A percentile compares a stretch with the other conserved stretches of the same genome.
Evolutionary conservation across 2,329 filamentous ascomycete species (phyloP).

Genomic region (Elsinoe perseae): DNA sequence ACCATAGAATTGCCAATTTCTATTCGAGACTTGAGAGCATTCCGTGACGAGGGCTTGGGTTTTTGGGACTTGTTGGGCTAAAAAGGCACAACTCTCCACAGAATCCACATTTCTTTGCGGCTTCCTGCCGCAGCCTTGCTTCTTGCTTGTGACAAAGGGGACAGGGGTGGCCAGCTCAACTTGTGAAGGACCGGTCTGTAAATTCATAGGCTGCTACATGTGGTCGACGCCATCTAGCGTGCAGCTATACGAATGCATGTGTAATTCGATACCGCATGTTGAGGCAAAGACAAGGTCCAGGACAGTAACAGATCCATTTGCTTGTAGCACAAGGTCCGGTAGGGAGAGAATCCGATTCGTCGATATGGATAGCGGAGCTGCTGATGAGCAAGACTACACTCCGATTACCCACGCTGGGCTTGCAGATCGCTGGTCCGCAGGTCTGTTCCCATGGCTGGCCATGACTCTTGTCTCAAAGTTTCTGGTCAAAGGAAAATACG

Average conservation of each 20-base stretch:
- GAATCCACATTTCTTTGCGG: background rate
- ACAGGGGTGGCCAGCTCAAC: too few species aligned
- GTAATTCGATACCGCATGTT: background rate
- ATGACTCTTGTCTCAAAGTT: constrained; percentile 1
- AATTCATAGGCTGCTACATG: background rate
- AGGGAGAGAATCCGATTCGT: constrained; percentile 1
- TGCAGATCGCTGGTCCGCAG: constrained; percentile 2
- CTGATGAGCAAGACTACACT: constrained; percentile 5
- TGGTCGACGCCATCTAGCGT: constrained; percentile 2
- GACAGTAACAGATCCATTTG: background rate
- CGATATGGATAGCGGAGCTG: background rate
- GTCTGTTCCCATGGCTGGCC: background rate
- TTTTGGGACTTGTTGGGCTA: background rate
- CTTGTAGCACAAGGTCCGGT: background rate
- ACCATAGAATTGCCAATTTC: background rate
- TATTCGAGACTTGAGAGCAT: background rate
- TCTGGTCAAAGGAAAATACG: background rate
- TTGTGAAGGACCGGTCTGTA: too few species aligned
- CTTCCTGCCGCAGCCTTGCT: constrained; percentile 9
- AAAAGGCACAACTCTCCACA: constrained; percentile 5
- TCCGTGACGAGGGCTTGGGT: background rate
- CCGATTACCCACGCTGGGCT: constrained; percentile 1
- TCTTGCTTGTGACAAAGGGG: constrained; percentile 9
- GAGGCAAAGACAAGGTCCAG: background rate
- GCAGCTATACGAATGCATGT: background rate